phyloP scores from a whole-genome alignment of 305 asterid species.

The Solanum hybrid region DNA sequence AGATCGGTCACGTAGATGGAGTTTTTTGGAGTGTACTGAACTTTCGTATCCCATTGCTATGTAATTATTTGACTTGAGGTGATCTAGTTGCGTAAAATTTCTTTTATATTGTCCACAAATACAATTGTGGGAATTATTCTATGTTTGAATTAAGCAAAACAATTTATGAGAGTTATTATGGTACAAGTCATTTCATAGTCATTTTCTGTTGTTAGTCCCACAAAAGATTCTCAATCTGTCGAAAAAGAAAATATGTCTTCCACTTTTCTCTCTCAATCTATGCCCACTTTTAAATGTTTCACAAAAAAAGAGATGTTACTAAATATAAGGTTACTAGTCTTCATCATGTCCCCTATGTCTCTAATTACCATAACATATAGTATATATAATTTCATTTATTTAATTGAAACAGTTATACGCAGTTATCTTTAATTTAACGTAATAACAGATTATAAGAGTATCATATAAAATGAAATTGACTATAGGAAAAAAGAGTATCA shows the following conservation, averaged over 20 bases:
- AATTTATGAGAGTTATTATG: not conserved
- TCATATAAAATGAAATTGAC: not conserved
- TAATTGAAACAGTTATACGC: fast-evolving
- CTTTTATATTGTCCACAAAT: not conserved
- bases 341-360: not conserved
- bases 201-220: conserved; percentile 3
- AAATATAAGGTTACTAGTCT: not conserved
- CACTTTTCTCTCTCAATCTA: not conserved
- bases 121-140: not conserved
- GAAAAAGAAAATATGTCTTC: not conserved
- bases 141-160: not conserved
- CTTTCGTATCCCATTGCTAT: not conserved
- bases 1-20: not conserved
- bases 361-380: not conserved
- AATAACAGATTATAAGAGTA: not conserved
- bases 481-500: not conserved
- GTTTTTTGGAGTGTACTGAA: not conserved
- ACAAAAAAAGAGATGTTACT: not conserved
- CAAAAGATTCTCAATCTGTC: conserved; percentile 3
- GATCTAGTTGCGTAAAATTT: not conserved
- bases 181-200: not conserved
- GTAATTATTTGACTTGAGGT: not conserved
- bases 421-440: not conserved
- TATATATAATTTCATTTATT: not conserved
- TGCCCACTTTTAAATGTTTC: not conserved